Percentiles rank a stretch among this genome's conserved stretches.
phyloP scores from a whole-genome alignment of 163 green algal genomes.

The Botryococcus braunii region DNA sequence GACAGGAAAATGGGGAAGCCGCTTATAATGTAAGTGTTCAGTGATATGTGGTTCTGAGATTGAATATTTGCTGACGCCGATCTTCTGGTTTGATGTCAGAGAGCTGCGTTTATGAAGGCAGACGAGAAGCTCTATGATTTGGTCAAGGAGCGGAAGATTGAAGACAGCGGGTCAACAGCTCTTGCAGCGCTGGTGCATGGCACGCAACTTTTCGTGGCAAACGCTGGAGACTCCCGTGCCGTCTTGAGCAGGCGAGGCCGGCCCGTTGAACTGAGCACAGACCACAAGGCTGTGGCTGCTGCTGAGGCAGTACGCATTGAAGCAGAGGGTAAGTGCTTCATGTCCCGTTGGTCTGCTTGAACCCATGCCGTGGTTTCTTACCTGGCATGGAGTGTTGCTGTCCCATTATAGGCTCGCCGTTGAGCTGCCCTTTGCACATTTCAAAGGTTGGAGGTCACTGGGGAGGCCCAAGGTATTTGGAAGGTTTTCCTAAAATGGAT shows the following conservation, averaged over 20 bases:
- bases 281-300: conserved; percentile 55
- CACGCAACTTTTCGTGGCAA: conserved; percentile 42
- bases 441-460: not conserved
- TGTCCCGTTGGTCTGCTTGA: not conserved
- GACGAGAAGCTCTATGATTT: conserved; percentile 15
- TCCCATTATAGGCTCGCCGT: not conserved
- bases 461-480: not conserved
- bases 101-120: conserved; percentile 10
- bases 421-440: not conserved
- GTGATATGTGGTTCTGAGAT: no score
- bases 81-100: no score
- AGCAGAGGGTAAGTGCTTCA: conserved; percentile 28
- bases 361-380: not conserved
- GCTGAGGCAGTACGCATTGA: conserved; percentile 53
- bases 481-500: not conserved
- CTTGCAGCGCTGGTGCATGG: conserved; percentile 29
- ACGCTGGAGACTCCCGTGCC: conserved; percentile 71
- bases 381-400: not conserved
- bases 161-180: conserved; percentile 33
- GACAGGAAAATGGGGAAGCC: no score
- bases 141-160: conserved; percentile 7
- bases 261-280: conserved; percentile 37
- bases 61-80: no score
- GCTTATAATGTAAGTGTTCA: no score
- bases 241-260: conserved; percentile 55